phyloP scores from a whole-genome alignment of 257 asterid species.

The Orobanche coerulescens region DNA sequence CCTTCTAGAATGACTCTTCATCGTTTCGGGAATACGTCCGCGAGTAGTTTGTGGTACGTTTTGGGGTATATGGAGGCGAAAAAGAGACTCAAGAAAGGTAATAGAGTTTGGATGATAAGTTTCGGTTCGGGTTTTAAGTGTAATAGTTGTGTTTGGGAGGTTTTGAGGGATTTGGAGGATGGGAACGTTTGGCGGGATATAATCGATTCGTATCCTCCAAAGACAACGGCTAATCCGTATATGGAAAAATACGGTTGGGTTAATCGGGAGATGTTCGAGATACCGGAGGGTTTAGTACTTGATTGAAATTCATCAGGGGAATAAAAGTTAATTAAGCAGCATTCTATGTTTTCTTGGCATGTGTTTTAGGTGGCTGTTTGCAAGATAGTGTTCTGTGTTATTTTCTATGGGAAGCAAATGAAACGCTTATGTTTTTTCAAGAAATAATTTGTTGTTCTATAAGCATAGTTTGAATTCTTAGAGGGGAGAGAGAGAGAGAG shows the following conservation, averaged over 20 bases:
- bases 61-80: conserved; percentile 40
- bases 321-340: not conserved
- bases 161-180: conserved; percentile 30
- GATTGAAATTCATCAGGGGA: not conserved
- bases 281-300: not conserved
- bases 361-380: not conserved
- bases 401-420: not conserved
- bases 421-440: no score
- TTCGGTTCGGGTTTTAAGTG: conserved; percentile 40
- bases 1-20: conserved; percentile 35
- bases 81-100: conserved; percentile 30
- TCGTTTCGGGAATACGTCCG: conserved; percentile 34
- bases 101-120: conserved; percentile 35
- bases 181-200: conserved; percentile 36
- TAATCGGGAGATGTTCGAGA: conserved; percentile 13
- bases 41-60: conserved; percentile 38
- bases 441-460: no score
- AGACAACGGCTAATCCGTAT: conserved; percentile 27
- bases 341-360: not conserved
- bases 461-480: no score
- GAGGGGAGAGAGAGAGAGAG: no score
- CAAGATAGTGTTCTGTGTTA: not conserved
- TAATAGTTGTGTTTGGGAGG: conserved; percentile 39
- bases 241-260: conserved; percentile 33
- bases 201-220: conserved; percentile 28